phyloP scores from a whole-genome alignment of 192 early-diverging fungal species.

The Phycomyces blakesleeanus region DNA sequence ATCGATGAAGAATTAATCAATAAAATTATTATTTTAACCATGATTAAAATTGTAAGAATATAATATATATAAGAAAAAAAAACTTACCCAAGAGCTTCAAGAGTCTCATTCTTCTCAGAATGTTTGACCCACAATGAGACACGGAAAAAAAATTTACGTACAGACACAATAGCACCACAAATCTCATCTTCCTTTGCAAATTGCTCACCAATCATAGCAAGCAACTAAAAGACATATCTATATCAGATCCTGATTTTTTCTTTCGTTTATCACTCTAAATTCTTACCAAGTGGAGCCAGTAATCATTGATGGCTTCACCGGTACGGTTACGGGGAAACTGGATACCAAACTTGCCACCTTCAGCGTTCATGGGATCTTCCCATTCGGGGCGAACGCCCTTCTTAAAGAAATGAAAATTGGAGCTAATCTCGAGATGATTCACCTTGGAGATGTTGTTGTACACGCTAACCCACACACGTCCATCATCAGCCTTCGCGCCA shows the following conservation, averaged over 20 bases:
- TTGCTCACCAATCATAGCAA: conserved; percentile 86
- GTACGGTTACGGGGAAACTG: conserved; percentile 66
- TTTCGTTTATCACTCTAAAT: conserved; percentile 12
- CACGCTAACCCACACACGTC: not conserved
- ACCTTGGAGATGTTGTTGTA: conserved; percentile 80
- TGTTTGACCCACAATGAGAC: conserved; percentile 82
- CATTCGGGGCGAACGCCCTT: conserved; percentile 88
- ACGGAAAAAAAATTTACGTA: conserved; percentile 79
- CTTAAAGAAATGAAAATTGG: conserved; percentile 96
- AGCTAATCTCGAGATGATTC: conserved; percentile 63
- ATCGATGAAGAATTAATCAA: too few species aligned
- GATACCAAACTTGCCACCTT: conserved; percentile 91
- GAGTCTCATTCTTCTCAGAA: conserved; percentile 47
- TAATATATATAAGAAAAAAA: not conserved
- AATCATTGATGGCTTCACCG: conserved; percentile 70
- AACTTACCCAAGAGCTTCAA: conserved; percentile 50
- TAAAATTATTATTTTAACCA: too few species aligned
- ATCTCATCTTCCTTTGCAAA: conserved; percentile 78
- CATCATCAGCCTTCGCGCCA: too few species aligned
- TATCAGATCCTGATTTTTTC: conserved; percentile 10
- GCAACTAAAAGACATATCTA: conserved; percentile 51
- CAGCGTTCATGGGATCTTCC: conserved; percentile 88
- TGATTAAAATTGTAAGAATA: too few species aligned
- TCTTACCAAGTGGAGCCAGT: conserved; percentile 82
- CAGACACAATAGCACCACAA: conserved; percentile 84